Percentiles rank a stretch among this genome's conserved stretches.
Evolutionary conservation across 2,329 filamentous ascomycete genomes (phyloP).

Genomic region (Fusarium virguliforme): DNA sequence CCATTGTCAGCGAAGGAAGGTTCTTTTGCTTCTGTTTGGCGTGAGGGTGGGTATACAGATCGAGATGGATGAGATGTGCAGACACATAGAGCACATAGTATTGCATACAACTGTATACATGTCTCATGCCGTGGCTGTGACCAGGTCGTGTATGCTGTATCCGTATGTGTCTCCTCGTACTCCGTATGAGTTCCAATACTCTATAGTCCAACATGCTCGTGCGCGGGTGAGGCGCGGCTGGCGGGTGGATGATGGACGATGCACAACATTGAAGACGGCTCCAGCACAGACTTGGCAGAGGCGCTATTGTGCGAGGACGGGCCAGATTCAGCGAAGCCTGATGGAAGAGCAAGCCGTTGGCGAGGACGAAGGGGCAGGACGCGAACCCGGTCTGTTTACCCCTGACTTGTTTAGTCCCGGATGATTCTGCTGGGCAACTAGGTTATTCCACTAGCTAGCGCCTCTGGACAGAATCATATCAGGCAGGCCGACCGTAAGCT

Average conservation of each 20-base stretch:
- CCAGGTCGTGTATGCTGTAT: background rate
- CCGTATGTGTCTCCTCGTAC: background rate
- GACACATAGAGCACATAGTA: background rate
- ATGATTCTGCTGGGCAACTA: slow-evolving; percentile 36
- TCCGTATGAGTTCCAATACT: background rate
- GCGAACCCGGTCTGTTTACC: slow-evolving; percentile 27
- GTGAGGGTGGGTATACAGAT: slow-evolving; percentile 37
- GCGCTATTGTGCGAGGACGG: slow-evolving; percentile 29
- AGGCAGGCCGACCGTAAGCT: slow-evolving; percentile 40
- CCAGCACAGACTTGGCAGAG: slow-evolving; percentile 42
- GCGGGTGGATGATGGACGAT: slow-evolving; percentile 29
- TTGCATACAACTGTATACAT: background rate
- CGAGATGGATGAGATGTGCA: slow-evolving; percentile 21
- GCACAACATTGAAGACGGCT: slow-evolving; percentile 41
- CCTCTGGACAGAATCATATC: slow-evolving; percentile 16
- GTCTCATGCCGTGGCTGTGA: background rate
- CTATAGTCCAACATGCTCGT: slow-evolving; percentile 25
- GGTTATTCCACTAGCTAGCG: slow-evolving; percentile 35
- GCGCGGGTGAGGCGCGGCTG: slow-evolving; percentile 45
- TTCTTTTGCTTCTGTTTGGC: slow-evolving; percentile 40
- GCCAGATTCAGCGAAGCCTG: slow-evolving; percentile 36
- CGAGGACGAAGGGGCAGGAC: slow-evolving; percentile 15
- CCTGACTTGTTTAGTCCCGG: slow-evolving; percentile 44
- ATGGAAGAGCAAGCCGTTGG: slow-evolving; percentile 36
- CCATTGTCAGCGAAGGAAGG: slow-evolving; percentile 31